Conservation (phyloP, 140 eudicot species). For the Anethum foeniculum region DNA sequence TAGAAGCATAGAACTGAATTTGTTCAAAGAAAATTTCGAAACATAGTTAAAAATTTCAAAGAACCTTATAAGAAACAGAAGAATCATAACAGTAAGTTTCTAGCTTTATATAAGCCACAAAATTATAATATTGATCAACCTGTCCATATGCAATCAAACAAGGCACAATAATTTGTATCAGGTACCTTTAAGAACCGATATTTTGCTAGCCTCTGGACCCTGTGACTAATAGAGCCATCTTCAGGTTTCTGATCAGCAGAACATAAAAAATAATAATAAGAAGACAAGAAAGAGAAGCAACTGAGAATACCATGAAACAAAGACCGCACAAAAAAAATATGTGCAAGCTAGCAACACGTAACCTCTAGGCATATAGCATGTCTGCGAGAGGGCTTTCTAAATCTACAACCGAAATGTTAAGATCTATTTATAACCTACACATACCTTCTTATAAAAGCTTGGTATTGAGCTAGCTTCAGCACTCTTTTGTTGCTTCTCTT, state of each 20-base stretch:
- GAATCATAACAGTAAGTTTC: neutral
- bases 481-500: constrained; percentile 91
- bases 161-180: neutral
- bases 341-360: neutral
- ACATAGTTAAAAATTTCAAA: neutral
- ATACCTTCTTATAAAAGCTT: constrained; percentile 87
- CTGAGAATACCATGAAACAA: neutral
- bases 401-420: neutral
- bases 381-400: neutral
- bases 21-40: neutral
- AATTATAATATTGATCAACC: neutral
- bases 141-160: neutral
- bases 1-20: neutral
- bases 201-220: constrained; percentile 96
- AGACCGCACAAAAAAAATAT: neutral
- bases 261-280: neutral
- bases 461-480: constrained; percentile 93
- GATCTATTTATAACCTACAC: neutral
- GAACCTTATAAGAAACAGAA: neutral
- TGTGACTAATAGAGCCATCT: constrained; percentile 90
- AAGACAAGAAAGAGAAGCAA: neutral
- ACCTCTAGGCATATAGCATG: neutral
- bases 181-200: constrained; percentile 88
- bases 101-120: neutral
- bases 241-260: constrained; percentile 71